phyloP scores from a whole-genome alignment of 306 rosid species.

The Gastrolobium bilobum region DNA sequence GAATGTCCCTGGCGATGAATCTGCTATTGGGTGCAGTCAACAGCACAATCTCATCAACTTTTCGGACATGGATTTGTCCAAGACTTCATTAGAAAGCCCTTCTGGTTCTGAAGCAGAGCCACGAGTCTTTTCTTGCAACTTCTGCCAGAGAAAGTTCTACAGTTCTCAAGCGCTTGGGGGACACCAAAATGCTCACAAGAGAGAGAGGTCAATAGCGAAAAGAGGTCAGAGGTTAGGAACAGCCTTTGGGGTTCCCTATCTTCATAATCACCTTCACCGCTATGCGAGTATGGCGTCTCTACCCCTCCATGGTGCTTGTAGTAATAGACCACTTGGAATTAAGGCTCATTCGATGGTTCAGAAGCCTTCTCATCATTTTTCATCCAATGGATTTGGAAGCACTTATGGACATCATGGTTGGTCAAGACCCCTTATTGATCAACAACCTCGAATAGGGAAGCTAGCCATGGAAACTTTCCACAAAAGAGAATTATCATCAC shows the following conservation, averaged over 20 bases:
- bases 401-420: slow-evolving; percentile 45
- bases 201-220: slow-evolving; percentile 80
- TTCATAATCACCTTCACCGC: slow-evolving; percentile 36
- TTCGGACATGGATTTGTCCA: slow-evolving; percentile 51
- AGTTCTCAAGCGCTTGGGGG: slow-evolving; percentile 91
- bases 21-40: slow-evolving; percentile 27
- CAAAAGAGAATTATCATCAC: slow-evolving; percentile 40
- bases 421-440: slow-evolving; percentile 54
- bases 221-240: slow-evolving; percentile 61
- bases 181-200: slow-evolving; percentile 94
- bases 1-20: slow-evolving; percentile 47
- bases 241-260: slow-evolving; percentile 55
- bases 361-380: slow-evolving; percentile 51
- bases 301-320: slow-evolving; percentile 58
- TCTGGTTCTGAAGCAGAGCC: slow-evolving; percentile 47
- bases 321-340: slow-evolving; percentile 60
- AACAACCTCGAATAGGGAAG: slow-evolving; percentile 63
- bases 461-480: slow-evolving; percentile 48
- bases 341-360: slow-evolving; percentile 65
- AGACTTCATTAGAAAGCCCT: slow-evolving; percentile 29
- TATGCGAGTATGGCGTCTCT: slow-evolving; percentile 61
- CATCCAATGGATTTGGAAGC: slow-evolving; percentile 46
- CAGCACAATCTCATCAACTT: slow-evolving; percentile 59
- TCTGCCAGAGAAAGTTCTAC: slow-evolving; percentile 79
- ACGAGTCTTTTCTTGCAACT: slow-evolving; percentile 75